Conservation (phyloP, 345 rosid genomes). For the Noccaea caerulescens region DNA sequence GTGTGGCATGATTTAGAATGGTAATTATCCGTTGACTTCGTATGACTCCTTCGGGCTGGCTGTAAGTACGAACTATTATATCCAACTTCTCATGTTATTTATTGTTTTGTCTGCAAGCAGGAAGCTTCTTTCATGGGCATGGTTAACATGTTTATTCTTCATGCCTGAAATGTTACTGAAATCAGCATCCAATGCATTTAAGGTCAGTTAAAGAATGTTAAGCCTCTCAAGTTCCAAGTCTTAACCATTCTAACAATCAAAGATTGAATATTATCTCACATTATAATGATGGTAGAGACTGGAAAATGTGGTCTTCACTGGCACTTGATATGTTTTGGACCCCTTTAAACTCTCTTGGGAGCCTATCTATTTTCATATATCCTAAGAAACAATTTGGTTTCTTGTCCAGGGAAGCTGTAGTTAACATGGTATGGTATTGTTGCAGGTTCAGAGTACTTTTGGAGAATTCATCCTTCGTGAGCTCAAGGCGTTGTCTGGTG, state of each 20-base stretch:
- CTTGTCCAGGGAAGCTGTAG: not conserved
- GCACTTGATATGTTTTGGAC: no score
- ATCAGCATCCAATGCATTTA: constrained; percentile 63
- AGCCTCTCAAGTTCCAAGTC: not conserved
- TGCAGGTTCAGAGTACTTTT: constrained; percentile 64
- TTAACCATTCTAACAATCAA: not conserved
- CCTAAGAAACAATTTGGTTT: constrained; percentile 1
- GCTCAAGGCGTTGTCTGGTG: constrained; percentile 77
- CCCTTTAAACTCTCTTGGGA: not conserved
- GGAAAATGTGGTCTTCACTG: no score
- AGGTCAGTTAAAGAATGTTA: constrained; percentile 52
- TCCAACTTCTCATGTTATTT: constrained; percentile 36
- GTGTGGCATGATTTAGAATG: constrained; percentile 98
- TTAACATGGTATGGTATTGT: constrained; percentile 10
- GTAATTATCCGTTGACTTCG: constrained; percentile 46
- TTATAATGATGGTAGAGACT: no score
- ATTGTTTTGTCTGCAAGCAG: constrained; percentile 51
- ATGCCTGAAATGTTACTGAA: constrained; percentile 88
- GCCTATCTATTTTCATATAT: not conserved
- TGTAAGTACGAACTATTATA: not conserved
- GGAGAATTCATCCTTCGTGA: constrained; percentile 67
- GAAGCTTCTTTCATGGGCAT: constrained; percentile 99
- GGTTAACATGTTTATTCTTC: constrained; percentile 95
- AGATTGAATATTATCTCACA: no score
- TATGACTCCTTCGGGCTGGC: constrained; percentile 27